Evolutionary conservation across 306 rosid genomes (phyloP).

Genomic region (Castanospermum australe): DNA sequence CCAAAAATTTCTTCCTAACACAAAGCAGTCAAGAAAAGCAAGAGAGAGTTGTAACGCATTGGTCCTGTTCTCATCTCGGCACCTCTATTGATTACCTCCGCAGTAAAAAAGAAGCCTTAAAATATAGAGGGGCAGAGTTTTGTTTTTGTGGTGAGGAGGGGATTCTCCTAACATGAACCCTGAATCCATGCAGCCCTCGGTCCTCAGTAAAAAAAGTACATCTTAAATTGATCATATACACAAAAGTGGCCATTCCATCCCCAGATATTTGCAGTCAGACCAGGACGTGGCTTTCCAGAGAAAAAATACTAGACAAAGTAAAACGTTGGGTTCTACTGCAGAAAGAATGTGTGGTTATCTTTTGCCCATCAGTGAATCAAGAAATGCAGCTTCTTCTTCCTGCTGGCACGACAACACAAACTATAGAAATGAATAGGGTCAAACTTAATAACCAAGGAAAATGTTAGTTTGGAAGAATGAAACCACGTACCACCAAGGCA

Average conservation of each 20-base stretch:
- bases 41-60: neutral
- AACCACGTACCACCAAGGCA: constrained; percentile 78
- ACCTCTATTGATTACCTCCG: neutral
- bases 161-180: neutral
- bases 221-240: constrained; percentile 40
- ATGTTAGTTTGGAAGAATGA: neutral
- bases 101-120: too few relatives aligned
- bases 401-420: constrained; percentile 27
- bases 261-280: constrained; percentile 1
- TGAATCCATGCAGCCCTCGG: neutral
- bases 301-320: neutral
- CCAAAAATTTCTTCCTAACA: too few relatives aligned
- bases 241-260: neutral
- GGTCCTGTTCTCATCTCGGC: neutral
- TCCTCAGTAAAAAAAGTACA: neutral
- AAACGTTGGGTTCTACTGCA: neutral
- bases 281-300: constrained; percentile 10
- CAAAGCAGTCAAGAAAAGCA: neutral
- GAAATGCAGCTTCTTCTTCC: constrained; percentile 95
- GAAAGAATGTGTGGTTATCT: constrained; percentile 28
- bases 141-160: neutral
- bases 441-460: neutral
- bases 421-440: neutral
- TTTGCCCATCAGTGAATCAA: constrained; percentile 64
- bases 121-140: too few relatives aligned